Base-by-base conservation (phyloP, 805 yeast genomes). In the Candida maris region DNA sequence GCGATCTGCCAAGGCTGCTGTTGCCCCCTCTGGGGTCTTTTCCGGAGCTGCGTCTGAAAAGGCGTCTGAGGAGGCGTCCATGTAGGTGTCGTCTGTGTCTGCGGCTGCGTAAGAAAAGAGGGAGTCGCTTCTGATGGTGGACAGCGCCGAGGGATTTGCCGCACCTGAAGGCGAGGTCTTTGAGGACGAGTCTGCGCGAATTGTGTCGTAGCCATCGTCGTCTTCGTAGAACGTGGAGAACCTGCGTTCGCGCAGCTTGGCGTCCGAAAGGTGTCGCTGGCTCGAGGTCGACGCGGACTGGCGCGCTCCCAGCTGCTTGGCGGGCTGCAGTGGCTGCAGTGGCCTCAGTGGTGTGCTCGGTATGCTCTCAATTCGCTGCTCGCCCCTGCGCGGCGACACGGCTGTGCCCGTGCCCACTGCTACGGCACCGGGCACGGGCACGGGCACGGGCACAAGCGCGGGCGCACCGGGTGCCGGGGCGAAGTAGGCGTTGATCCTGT, bases 121-220 rank as follows among this genome's bases (percentile, higher is more conserved):
- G 5, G 48, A 36, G 10, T 44, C 48, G 27, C 45, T 41, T 27
- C 48, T 32, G 14, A 37, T 27, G 10, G 47, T 33, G 6, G 44
- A 39, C 18, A 37, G 40, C 18, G 42, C 24, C 7, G 46, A 42
- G 12, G 42, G 30, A 12, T 27, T 9, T 27, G 29, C 35, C 19
- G 42, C 30, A 4, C 32, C 33, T 6, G 35, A 14, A 12, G 38
- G 41, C 7, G 48, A 23, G 5, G 32, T 24, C 20, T 34, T 35
- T 12, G 35, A 36, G 4, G 31, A 16, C 2, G 32, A 18, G 9
- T 37, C 46, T 4, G 41, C 19, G 19, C 46, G 37, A 4, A 45
- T 30, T 3, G 49, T 35, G 19, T 38, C 46, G 30, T 49, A 49
- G 5, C 52, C 54, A 23, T 49, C 54, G 23, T 47, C 54, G 24